Evolutionary conservation across 2,329 filamentous ascomycete species (phyloP).

Genomic region (Lasiodiplodia gonubiensis): DNA sequence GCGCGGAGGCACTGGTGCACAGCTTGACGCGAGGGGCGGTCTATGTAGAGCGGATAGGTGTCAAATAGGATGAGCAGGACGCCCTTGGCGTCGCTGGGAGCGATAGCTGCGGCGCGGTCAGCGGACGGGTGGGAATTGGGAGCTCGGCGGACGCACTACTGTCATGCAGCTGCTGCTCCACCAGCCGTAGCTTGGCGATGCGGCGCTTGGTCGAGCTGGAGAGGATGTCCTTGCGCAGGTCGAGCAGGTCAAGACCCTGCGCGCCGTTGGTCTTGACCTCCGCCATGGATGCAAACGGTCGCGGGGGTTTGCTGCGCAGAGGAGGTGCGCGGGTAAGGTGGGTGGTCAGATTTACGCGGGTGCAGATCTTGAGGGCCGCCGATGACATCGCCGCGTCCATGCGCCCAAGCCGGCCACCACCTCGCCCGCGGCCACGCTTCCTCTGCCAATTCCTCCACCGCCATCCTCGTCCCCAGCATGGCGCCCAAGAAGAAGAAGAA

Average conservation of each 20-base stretch:
- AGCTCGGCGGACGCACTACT: slow-evolving; percentile 53
- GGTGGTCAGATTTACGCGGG: slow-evolving; percentile 25
- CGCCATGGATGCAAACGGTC: slow-evolving; percentile 37
- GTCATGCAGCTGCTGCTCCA: slow-evolving; percentile 51
- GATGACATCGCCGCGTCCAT: slow-evolving; percentile 22
- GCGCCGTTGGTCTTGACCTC: slow-evolving; percentile 43
- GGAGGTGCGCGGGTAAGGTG: slow-evolving; percentile 12
- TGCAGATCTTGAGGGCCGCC: slow-evolving; percentile 25
- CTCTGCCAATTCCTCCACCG: background rate
- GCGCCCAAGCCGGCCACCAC: slow-evolving; percentile 5
- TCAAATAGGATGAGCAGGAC: slow-evolving; percentile 79
- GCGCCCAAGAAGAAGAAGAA: slow-evolving; percentile 91
- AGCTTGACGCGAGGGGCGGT: slow-evolving; percentile 81
- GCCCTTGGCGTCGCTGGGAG: slow-evolving; percentile 51
- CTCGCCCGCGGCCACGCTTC: background rate
- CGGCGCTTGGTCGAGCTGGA: slow-evolving; percentile 57
- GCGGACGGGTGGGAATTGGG: slow-evolving; percentile 38
- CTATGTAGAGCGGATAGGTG: slow-evolving; percentile 85
- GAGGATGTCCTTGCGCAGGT: slow-evolving; percentile 50
- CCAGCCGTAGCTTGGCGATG: slow-evolving; percentile 50
- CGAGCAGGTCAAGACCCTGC: slow-evolving; percentile 41
- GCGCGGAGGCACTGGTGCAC: slow-evolving; percentile 79
- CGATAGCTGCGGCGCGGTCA: slow-evolving; percentile 43
- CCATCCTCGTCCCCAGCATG: slow-evolving; percentile 55
- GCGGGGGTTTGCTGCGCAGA: slow-evolving; percentile 13